phyloP scores from a whole-genome alignment of 139 green algal genomes.

The Diplosphaera chodatii region DNA sequence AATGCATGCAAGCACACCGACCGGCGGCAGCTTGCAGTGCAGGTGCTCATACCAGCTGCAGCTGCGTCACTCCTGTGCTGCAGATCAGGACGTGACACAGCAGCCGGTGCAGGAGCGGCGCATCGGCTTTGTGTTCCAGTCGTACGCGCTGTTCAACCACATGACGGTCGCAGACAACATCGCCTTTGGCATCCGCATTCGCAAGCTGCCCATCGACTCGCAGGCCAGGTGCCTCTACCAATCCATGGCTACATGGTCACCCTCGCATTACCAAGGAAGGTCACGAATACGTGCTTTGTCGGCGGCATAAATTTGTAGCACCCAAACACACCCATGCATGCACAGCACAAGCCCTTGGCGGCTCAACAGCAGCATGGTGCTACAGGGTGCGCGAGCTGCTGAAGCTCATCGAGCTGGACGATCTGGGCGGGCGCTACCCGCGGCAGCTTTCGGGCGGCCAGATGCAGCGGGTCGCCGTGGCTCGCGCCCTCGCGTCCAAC shows the following conservation, averaged over 20 bases:
- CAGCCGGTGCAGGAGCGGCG: conserved; percentile 35
- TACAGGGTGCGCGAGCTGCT: conserved; percentile 69
- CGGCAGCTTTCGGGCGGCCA: conserved; percentile 66
- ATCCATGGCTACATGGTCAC: conserved; percentile 33
- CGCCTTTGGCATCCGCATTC: conserved; percentile 74
- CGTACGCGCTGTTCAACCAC: conserved; percentile 89
- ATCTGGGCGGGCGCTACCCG: conserved; percentile 60
- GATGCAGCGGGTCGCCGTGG: conserved; percentile 47
- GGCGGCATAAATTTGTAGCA: too few relatives aligned
- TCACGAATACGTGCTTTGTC: too few relatives aligned
- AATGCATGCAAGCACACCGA: too few relatives aligned
- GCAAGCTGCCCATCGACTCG: conserved; percentile 58
- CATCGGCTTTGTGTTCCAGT: conserved; percentile 83
- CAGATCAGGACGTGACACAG: conserved; percentile 48
- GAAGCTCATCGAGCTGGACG: conserved; percentile 68
- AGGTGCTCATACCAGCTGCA: not conserved
- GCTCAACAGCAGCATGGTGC: too few relatives aligned
- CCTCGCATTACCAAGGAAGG: too few relatives aligned
- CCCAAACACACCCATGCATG: conserved; percentile 45
- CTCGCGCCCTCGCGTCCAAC: conserved; percentile 53
- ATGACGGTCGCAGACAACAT: conserved; percentile 88
- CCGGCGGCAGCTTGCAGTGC: too few relatives aligned
- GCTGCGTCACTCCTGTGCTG: not conserved
- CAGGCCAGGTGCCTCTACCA: conserved; percentile 30
- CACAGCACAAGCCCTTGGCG: not conserved